phyloP scores from a whole-genome alignment of 768 basidiomycete genomes.

The Tricholoma furcatifolium region DNA sequence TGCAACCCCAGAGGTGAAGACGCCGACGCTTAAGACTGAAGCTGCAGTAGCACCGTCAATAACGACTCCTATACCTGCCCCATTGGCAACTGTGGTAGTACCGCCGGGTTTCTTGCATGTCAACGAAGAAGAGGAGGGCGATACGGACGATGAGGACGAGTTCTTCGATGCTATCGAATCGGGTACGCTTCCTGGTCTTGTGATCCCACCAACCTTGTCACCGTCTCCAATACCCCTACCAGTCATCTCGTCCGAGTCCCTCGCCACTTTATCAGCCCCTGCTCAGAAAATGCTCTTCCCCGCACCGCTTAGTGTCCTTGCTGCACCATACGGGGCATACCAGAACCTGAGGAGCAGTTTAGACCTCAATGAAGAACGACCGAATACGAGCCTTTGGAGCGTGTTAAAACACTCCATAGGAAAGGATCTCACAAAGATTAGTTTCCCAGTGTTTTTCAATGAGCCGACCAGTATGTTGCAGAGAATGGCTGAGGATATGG shows the following conservation, averaged over 20 bases:
- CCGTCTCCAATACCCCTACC: conserved; percentile 29
- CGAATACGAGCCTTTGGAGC: conserved; percentile 89
- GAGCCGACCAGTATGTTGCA: conserved; percentile 97
- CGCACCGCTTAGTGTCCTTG: background rate
- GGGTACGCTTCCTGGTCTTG: conserved; percentile 72
- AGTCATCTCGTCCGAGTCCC: conserved; percentile 5
- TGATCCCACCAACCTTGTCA: conserved; percentile 64
- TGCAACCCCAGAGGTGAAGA: background rate
- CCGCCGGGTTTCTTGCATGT: background rate
- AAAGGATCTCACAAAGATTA: conserved; percentile 95
- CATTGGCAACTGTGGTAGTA: background rate
- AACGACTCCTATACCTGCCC: background rate
- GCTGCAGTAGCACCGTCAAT: background rate
- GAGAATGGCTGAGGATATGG: conserved; percentile 98
- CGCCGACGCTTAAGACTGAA: background rate
- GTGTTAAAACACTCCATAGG: conserved; percentile 95
- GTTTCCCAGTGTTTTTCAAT: conserved; percentile 92
- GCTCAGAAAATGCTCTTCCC: background rate
- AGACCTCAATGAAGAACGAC: conserved; percentile 74
- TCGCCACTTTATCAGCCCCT: background rate
- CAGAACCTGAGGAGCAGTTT: conserved; percentile 56
- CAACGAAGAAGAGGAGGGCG: conserved; percentile 24
- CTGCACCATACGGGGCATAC: conserved; percentile 66
- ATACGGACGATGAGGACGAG: conserved; percentile 87
- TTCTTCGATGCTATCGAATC: conserved; percentile 97